Base-by-base conservation (phyloP, 2,329 filamentous ascomycete genomes). In the Stagonosporopsis cucurbitacearum region DNA sequence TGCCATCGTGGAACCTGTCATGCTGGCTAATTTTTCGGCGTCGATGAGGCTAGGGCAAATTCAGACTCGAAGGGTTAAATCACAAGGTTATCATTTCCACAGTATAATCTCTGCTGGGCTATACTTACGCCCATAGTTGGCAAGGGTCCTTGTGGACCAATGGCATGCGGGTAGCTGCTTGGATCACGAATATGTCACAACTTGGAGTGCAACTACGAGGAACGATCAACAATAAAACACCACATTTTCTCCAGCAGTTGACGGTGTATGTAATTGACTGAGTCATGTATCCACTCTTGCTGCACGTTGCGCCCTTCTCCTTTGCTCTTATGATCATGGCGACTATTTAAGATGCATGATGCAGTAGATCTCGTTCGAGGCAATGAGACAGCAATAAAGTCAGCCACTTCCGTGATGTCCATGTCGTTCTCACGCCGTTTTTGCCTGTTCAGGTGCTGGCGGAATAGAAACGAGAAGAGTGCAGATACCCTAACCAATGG, bases 261-360 rank as follows among this genome's bases (percentile, higher is more conserved):
- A 15, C 33, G 17, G 28, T 15, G 37, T 43, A 35, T 45, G 43
- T 48, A 33, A 17, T 11, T 51, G 17, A 30, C 12, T 43, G 32
- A 30, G 20, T 33, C 42, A 43, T 42, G 42, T 19, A 41, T 12
- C 35, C 50, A 60, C 33, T 40, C 23, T 22, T 32, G 46, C 57
- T 61, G 59, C 54, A 63, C 54, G 39, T 45, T 64, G 67, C 67
- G 67, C 66, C 60, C 52, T 66, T 66, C 65, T 69, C 62, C 65
- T 61, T 54, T 33, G 12, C 37, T 40, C 9, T n/a, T 39, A 4
- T 25, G 17, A 41, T 17, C 5, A 11, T 17, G 47, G 33, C 19
- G 25, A 20, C 35, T n/a, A n/a, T n/a, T n/a, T 36, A 13, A 44
- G 12, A 41, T 22, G 35, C 22, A 44, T 57, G 19, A 39, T 33